Conservation (phyloP, 768 basidiomycete genomes). For the Boletus reticuloceps region DNA sequence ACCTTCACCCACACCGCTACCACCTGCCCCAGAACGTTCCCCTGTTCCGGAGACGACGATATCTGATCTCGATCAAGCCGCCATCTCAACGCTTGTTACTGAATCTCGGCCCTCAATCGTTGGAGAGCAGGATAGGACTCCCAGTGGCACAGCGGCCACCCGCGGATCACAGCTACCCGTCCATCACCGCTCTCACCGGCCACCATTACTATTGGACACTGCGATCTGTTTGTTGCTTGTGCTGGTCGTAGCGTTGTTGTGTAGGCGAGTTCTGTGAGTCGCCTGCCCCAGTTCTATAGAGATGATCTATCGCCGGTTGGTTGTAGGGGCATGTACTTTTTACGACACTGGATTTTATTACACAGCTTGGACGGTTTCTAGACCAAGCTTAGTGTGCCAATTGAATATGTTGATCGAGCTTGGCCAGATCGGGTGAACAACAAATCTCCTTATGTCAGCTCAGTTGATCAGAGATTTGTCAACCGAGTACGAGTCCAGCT, state of each 20-base stretch:
- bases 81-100: slow-evolving; percentile 15
- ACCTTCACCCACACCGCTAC: slow-evolving; percentile 11
- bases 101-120: slow-evolving; percentile 8
- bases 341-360: slow-evolving; percentile 4
- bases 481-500: slow-evolving; percentile 6
- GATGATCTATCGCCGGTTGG: slow-evolving; percentile 19
- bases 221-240: slow-evolving; percentile 73
- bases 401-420: slow-evolving; percentile 21
- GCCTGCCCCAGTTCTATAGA: slow-evolving; percentile 11
- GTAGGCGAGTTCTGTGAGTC: slow-evolving; percentile 50
- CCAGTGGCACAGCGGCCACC: slow-evolving; percentile 11
- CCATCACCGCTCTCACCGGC: slow-evolving; percentile 30
- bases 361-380: slow-evolving; percentile 20
- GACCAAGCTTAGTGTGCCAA: slow-evolving; percentile 19
- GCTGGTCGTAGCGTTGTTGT: slow-evolving; percentile 65
- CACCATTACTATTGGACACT: slow-evolving; percentile 68
- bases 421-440: slow-evolving; percentile 10
- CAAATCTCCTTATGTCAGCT: slow-evolving; percentile 26
- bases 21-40: slow-evolving; percentile 20
- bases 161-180: slow-evolving; percentile 15
- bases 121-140: slow-evolving; percentile 9
- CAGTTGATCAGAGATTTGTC: slow-evolving; percentile 23
- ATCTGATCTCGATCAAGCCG: slow-evolving; percentile 15
- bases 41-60: slow-evolving; percentile 8
- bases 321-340: slow-evolving; percentile 17